Conservation (phyloP, 2,329 filamentous ascomycete species). For the Diaporthe longicolla region DNA sequence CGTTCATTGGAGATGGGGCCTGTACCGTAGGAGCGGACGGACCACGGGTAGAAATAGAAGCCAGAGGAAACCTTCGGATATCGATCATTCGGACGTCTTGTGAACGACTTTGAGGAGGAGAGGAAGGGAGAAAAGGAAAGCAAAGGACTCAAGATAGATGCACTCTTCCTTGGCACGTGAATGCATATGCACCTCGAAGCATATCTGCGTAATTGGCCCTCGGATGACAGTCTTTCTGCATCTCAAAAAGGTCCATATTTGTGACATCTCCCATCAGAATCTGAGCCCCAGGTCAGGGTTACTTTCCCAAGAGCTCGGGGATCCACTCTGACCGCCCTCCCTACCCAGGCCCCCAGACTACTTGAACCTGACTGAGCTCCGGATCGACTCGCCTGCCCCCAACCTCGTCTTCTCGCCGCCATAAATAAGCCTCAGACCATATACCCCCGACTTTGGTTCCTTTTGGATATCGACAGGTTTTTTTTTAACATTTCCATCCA, state of each 20-base stretch:
- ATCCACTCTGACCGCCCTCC: constrained; percentile 37
- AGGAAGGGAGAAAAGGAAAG: not conserved
- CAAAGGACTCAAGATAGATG: not conserved
- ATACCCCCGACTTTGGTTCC: not conserved
- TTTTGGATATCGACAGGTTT: constrained; percentile 14
- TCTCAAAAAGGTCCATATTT: constrained; percentile 31
- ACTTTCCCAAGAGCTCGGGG: constrained; percentile 14
- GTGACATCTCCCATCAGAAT: constrained; percentile 32
- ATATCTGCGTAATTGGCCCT: not conserved
- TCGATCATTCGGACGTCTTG: not conserved
- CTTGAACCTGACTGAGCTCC: constrained; percentile 31
- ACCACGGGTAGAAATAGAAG: not conserved
- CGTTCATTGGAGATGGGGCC: constrained; percentile 15
- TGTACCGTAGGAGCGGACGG: not conserved
- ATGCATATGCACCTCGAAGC: not conserved
- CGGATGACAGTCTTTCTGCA: constrained; percentile 23
- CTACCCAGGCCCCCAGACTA: constrained; percentile 30
- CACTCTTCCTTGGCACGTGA: not conserved
- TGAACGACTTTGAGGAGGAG: not conserved
- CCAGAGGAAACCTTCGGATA: constrained; percentile 15
- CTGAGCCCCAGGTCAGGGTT: constrained; percentile 28
- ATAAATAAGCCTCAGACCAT: constrained; percentile 2
- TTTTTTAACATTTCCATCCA: not conserved
- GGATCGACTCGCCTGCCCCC: constrained; percentile 9
- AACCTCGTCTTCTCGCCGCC: constrained; percentile 22